Evolutionary conservation across 2,329 filamentous ascomycete genomes (phyloP), one percentile per base, ranked within the genome.

Genomic region (Dactylonectria macrodidyma): DNA sequence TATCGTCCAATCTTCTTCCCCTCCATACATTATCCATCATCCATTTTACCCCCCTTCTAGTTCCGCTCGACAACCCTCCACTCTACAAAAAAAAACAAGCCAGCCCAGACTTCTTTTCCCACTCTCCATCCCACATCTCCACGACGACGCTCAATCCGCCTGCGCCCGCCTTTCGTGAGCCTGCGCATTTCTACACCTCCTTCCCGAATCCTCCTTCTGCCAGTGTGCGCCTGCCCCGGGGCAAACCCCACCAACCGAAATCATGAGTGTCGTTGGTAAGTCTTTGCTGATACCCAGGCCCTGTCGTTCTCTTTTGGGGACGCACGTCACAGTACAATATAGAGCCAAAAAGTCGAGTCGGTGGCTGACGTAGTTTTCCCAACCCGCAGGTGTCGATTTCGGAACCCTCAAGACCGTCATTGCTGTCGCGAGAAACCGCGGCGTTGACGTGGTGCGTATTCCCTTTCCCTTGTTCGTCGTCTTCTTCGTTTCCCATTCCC

Each of bases 321-420:
- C 24, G 24, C 30, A 19, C 44, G 52, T 44, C 47, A 24, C 16
- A 38, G 26, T 30, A 30, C 19, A 48, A 10, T 19, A 19, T 19
- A 19, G 19, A 19, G 6, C 9, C 5, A 5, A 5, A n/a, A 54
- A 36, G 22, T 44, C 16, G 51, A 54, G 19, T 36, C 16, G 5
- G 51, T 54, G 30, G 33, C 51, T 54, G 51, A 54, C 51, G n/a
- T 6, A 19, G 36, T 30, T 30, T 30, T 65, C 65, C 61, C 62
- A 62, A 38, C 50, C 63, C 59, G n/a, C 62, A 89, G 95, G 95
- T 84, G 90, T 97, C 84, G 95, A 98, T 90, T 92, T 98, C 86
- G 95, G 95, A 87, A 94, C 94, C 76, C 91, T 97, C 83, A 97
- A 97, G 90, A 97, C 95, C 82, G 95, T 97, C 81, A 93, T 98